These are phyloP conservation scores for Candida odintsovae DNA, from an alignment of 805 yeast genomes.

Conservation along the genomic window DNA sequence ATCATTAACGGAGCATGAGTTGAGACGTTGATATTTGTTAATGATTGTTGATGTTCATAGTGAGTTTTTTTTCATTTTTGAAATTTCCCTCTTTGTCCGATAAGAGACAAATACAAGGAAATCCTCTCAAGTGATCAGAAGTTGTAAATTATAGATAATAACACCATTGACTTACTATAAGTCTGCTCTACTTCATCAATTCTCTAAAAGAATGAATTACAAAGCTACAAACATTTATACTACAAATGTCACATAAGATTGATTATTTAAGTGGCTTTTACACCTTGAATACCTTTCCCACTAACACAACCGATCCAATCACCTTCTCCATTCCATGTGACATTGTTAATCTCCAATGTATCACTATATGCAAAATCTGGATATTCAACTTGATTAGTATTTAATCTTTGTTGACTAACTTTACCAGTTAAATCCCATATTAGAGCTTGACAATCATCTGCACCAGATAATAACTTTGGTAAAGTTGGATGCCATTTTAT, in stretches of 20 bases:
- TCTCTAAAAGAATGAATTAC: too few species aligned
- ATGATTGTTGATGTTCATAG: neutral
- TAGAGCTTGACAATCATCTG: constrained; percentile 69
- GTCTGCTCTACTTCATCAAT: too few species aligned
- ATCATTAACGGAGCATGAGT: neutral
- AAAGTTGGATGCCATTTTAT: constrained; percentile 81
- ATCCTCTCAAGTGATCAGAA: too few species aligned
- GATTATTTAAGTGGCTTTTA: constrained; percentile 17
- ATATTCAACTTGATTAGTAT: neutral
- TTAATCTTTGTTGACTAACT: neutral
- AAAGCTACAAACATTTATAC: too few species aligned
- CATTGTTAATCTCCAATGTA: constrained; percentile 67
- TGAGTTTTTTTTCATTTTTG: neutral
- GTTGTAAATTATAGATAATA: too few species aligned
- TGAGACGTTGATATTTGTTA: too few species aligned
- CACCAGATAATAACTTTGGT: constrained; percentile 55
- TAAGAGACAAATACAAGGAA: too few species aligned
- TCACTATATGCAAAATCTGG: constrained; percentile 52
- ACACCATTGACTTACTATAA: too few species aligned
- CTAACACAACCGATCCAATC: constrained; percentile 70
- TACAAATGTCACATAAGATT: too few species aligned
- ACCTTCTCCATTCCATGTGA: constrained; percentile 66
- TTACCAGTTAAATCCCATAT: constrained; percentile 49
- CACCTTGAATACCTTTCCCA: constrained; percentile 32
- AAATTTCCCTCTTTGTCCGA: too few species aligned